Evolutionary conservation across 2,329 filamentous ascomycete species (phyloP).

Genomic region (Fusarium sp.): DNA sequence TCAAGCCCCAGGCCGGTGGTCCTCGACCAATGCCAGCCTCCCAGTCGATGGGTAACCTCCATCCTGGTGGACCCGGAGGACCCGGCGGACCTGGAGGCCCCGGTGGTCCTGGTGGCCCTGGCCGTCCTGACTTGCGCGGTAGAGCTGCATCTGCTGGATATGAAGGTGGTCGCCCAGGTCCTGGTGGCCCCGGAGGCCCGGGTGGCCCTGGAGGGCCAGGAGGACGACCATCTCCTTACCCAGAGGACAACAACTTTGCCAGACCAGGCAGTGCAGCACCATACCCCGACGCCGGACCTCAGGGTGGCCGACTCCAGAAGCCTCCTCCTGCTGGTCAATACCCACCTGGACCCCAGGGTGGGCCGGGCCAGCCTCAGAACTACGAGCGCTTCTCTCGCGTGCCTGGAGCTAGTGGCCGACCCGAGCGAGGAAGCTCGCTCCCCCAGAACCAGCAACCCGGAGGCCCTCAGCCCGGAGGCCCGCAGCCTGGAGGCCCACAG

Average conservation of each 20-base stretch:
- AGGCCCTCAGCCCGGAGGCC: neutral
- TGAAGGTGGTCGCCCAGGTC: slow-evolving; percentile 45
- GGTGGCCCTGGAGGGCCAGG: slow-evolving; percentile 33
- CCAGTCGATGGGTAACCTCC: slow-evolving; percentile 57
- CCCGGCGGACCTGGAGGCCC: slow-evolving; percentile 55
- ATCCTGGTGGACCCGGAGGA: slow-evolving; percentile 46
- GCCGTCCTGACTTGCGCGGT: slow-evolving; percentile 50
- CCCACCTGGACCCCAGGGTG: slow-evolving; percentile 30
- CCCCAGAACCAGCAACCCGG: slow-evolving; percentile 35
- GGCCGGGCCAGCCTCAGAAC: slow-evolving; percentile 24
- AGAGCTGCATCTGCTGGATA: slow-evolving; percentile 56
- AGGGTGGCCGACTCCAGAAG: slow-evolving; percentile 46
- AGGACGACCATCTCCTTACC: slow-evolving; percentile 40
- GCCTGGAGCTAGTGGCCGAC: slow-evolving; percentile 45
- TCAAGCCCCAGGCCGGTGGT: slow-evolving; percentile 54
- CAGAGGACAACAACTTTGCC: slow-evolving; percentile 39
- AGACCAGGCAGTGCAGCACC: slow-evolving; percentile 36
- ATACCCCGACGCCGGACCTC: slow-evolving; percentile 46
- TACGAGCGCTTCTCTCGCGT: slow-evolving; percentile 46
- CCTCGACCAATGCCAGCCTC: slow-evolving; percentile 52
- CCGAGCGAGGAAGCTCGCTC: slow-evolving; percentile 48
- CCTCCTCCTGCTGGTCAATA: slow-evolving; percentile 38
- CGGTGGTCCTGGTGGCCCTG: slow-evolving; percentile 39
- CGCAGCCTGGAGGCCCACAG: slow-evolving; percentile 1
- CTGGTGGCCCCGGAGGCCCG: slow-evolving; percentile 24